Base-by-base conservation (phyloP, 441 rosid species). In the Brassica balearica region DNA sequence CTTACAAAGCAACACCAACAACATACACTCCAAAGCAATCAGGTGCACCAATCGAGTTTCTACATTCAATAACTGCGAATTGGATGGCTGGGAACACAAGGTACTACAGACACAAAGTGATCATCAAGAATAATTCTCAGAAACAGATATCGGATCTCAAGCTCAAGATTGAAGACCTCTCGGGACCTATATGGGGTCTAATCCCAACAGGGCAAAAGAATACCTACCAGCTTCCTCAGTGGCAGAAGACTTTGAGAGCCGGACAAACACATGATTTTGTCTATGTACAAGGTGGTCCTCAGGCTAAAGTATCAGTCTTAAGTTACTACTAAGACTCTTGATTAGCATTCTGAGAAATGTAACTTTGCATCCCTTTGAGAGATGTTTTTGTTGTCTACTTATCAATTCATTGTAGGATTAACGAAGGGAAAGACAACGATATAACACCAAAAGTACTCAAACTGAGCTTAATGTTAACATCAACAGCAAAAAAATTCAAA, bases 251-350 rank as follows among this genome's bases (percentile, higher is more conserved):
- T n/a, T n/a, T 94, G 29, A 73, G 71, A 34, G 88, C 93, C 1
- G 88, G 86, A 17, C 82, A 85, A 3, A 88, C 83, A 19, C 81
- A 69, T 75, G 82, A 56, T 8, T 92, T 91, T 22, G 88, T 89
- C 61, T 92, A 94, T 8, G 81, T 91, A 7, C 97, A 94, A 77
- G 97, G 87, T 2, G 92, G 95, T 1, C 95, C 98, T 6, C 97
- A 90, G 66, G 97, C 94, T 2, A 86, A 86, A 79, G 81, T 94
- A 61, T 76, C 89, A 0, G 79, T 92, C 23, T 73, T 71, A n/a
- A 85, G 93, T 84, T 94, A 89, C 88, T 70, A 85, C 19, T 88
- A 70, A 84, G 8, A 15, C 12, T 29, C 6, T 1, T 32, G 0
- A 11, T 15, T 8, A 19, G 32, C 25, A 25, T 29, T 29, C 17